Evolutionary conservation across 495 filamentous ascomycete species (phyloP), one percentile per base, ranked within the genome.

Genomic region (Tuber umbilicatum): DNA sequence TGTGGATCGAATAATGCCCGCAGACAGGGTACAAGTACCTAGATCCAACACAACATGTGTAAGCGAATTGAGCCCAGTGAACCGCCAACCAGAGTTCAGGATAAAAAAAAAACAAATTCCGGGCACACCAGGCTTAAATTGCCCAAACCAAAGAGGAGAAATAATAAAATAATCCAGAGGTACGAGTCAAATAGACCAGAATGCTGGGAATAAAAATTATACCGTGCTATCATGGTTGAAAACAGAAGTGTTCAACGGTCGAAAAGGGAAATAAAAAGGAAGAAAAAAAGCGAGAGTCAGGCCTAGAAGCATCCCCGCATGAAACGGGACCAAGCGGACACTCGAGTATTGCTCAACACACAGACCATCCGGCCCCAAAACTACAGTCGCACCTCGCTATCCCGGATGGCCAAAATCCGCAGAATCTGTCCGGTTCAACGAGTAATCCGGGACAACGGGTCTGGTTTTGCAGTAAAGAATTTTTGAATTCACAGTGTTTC

Each of bases 1-100:
- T 79, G 75, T 77, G 27, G 77, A 70, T 67, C 72, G 75, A 79
- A 78, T 78, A 71, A 79, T 79, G 77, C 43, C 73, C 78, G 72
- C 72, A 67, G 70, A 78, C 77, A 79, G 69, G 76, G 77, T 50
- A 78, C 70, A 60, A 72, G 77, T 50, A 78, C 70, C 76, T 73
- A 78, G 55, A 70, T 79, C 77, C 77, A 79, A 79, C 77, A 74
- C 69, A 77, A 69, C 69, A 70, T 72, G 75, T 67, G 77, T 78
- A 79, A 79, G 77, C 77, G 77, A 79, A 78, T 70, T 70, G 76
- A 72, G 64, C 55, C 43, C 70, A 35, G 72, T 38, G 69, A 76
- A 76, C 78, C 77, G 77, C 78, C 78, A 80, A 80, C 78, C 78
- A 76, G 75, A 77, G 50, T 71, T 68, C 70, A 73, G 74, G 78